These are phyloP conservation scores for Torulaspora maleeae DNA, from an alignment of 805 yeast species.

Conservation along the genomic window DNA sequence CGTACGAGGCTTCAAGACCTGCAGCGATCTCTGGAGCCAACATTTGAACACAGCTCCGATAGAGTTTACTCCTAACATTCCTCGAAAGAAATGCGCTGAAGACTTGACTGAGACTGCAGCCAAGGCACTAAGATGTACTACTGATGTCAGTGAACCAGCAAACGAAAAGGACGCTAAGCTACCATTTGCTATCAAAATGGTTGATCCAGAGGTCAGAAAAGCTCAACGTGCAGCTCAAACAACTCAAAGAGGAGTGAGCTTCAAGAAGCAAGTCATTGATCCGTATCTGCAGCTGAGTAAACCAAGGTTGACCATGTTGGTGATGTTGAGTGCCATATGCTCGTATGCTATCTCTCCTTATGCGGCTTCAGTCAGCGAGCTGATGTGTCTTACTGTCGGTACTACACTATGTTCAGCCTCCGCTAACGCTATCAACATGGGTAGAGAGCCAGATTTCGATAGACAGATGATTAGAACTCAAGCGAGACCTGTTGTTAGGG, in stretches of 20 bases:
- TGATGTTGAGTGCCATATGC: slow-evolving; percentile 87
- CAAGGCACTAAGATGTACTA: slow-evolving; percentile 36
- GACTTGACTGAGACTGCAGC: slow-evolving; percentile 23
- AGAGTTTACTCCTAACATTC: slow-evolving; percentile 37
- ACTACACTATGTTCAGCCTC: slow-evolving; percentile 86
- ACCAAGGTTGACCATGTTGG: slow-evolving; percentile 81
- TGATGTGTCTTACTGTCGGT: slow-evolving; percentile 72
- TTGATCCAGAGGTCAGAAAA: slow-evolving; percentile 22
- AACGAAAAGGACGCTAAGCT: slow-evolving; percentile 7
- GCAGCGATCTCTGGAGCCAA: not conserved
- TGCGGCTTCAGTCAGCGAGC: slow-evolving; percentile 65
- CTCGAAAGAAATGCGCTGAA: slow-evolving; percentile 13
- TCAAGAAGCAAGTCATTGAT: slow-evolving; percentile 41
- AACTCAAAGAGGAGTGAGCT: slow-evolving; percentile 8
- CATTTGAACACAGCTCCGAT: slow-evolving; percentile 37
- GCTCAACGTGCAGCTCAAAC: slow-evolving; percentile 9
- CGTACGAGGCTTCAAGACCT: slow-evolving; percentile 10
- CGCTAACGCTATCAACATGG: slow-evolving; percentile 97
- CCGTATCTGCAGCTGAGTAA: slow-evolving; percentile 82
- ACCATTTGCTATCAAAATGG: slow-evolving; percentile 57
- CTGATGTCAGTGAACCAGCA: slow-evolving; percentile 22
- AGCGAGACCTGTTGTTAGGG: slow-evolving; percentile 85
- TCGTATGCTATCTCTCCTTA: slow-evolving; percentile 89
- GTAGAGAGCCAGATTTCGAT: slow-evolving; percentile 89
- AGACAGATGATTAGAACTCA: slow-evolving; percentile 82